Evolutionary conservation across 140 eudicot species (phyloP).

Genomic region (Senecio squalidus): DNA sequence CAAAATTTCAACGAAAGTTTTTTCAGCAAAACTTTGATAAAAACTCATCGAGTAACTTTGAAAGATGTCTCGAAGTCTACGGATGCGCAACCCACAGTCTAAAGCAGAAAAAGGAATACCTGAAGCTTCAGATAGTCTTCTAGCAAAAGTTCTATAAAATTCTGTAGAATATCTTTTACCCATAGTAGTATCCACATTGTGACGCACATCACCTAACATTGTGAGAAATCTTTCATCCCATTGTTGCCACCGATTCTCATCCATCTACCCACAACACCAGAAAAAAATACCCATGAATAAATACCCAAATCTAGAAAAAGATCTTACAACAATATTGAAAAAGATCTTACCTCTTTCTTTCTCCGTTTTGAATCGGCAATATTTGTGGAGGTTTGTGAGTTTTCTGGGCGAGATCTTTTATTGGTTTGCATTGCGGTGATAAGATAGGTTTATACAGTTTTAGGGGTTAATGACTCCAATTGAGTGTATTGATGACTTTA

Average conservation of each 20-base stretch:
- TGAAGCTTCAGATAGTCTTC: neutral
- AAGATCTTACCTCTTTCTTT: neutral
- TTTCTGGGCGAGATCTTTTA: neutral
- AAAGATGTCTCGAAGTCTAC: neutral
- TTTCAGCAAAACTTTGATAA: neutral
- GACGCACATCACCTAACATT: neutral
- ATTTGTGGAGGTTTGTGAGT: neutral
- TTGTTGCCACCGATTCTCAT: neutral
- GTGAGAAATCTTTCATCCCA: neutral
- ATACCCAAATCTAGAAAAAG: neutral
- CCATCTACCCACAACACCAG: neutral
- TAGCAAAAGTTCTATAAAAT: neutral
- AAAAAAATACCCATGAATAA: neutral
- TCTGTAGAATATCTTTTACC: neutral
- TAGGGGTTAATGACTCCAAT: no score
- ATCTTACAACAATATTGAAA: neutral
- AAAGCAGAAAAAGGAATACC: neutral
- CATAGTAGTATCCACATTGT: neutral
- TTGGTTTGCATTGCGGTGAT: no score
- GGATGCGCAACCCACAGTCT: neutral
- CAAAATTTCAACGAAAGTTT: neutral
- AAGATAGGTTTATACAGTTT: no score
- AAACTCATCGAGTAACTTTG: neutral
- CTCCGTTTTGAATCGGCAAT: neutral
- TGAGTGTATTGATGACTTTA: no score